Conservation (phyloP, 1,284 basidiomycete species). For the Moesziomyces sp. region DNA sequence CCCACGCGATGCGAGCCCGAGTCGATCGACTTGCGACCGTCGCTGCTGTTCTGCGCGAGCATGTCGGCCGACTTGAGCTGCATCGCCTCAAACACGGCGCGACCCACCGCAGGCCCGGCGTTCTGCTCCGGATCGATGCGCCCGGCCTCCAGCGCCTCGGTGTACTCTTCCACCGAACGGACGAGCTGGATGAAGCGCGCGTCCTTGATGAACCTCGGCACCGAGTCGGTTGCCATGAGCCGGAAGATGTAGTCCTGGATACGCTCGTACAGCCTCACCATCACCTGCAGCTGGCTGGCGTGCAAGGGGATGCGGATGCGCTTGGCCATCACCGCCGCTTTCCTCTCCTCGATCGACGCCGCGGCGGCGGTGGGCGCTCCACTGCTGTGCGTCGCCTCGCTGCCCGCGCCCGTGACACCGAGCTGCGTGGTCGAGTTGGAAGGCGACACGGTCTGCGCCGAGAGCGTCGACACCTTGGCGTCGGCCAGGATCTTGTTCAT, state of each 20-base stretch:
- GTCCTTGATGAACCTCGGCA: slow-evolving; percentile 73
- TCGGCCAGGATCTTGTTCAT: slow-evolving; percentile 74
- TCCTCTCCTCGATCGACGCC: slow-evolving; percentile 74
- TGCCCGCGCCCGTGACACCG: slow-evolving; percentile 13
- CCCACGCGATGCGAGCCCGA: slow-evolving; percentile 10
- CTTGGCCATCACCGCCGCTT: slow-evolving; percentile 40
- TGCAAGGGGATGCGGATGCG: slow-evolving; percentile 54
- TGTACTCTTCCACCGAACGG: slow-evolving; percentile 62
- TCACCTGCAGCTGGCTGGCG: slow-evolving; percentile 83
- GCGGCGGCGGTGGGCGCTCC: slow-evolving; percentile 8
- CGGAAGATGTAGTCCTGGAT: slow-evolving; percentile 97
- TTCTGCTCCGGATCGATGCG: slow-evolving; percentile 54
- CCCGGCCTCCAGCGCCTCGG: slow-evolving; percentile 60
- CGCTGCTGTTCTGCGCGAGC: slow-evolving; percentile 32
- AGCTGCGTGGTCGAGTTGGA: slow-evolving; percentile 30
- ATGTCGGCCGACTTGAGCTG: slow-evolving; percentile 48
- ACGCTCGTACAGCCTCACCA: slow-evolving; percentile 92
- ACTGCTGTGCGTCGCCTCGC: slow-evolving; percentile 10
- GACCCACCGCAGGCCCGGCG: slow-evolving; percentile 50
- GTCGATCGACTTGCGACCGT: slow-evolving; percentile 33
- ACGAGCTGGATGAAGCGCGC: slow-evolving; percentile 58
- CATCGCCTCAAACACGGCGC: slow-evolving; percentile 60
- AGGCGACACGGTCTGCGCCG: slow-evolving; percentile 22
- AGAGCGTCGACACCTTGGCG: slow-evolving; percentile 30
- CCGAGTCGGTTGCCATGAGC: slow-evolving; percentile 96